These are phyloP conservation scores for Calonectria honghensis DNA, from an alignment of 2,329 filamentous ascomycete genomes.

Conservation along the genomic window DNA sequence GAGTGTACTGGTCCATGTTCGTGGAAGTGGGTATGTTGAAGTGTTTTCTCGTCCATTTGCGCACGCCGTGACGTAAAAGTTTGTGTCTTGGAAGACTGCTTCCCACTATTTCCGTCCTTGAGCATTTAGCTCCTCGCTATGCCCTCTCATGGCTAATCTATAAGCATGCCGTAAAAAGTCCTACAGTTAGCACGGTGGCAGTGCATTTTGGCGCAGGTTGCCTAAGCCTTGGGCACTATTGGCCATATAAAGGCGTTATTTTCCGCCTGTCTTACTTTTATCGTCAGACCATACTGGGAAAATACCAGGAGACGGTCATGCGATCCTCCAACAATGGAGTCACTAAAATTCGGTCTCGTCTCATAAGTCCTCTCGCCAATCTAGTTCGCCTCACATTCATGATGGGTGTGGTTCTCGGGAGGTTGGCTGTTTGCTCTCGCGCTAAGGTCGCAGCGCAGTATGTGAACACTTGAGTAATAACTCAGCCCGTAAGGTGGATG, in stretches of 20 bases:
- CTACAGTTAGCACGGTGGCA: conserved; percentile 17
- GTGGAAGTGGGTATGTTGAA: neutral
- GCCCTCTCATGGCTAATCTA: neutral
- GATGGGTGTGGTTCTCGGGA: neutral
- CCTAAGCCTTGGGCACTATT: neutral
- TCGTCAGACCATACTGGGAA: conserved; percentile 13
- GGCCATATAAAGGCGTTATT: no score
- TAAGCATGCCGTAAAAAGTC: conserved; percentile 12
- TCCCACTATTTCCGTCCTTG: neutral
- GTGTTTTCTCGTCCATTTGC: neutral
- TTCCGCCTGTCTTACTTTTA: neutral
- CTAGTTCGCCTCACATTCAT: neutral
- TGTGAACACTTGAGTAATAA: conserved; percentile 3
- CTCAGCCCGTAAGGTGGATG: neutral
- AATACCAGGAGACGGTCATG: conserved; percentile 2
- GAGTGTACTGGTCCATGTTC: neutral
- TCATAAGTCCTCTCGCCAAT: neutral
- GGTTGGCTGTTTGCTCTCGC: neutral
- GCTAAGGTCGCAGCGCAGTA: neutral
- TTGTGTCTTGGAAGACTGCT: neutral
- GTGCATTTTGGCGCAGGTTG: neutral
- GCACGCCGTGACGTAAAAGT: neutral
- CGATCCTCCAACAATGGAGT: conserved; percentile 1
- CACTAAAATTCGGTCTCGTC: neutral
- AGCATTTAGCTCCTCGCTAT: conserved; percentile 1